Base-by-base conservation (phyloP, 495 filamentous ascomycete species). In the Symbiotaphrina buchneri region DNA sequence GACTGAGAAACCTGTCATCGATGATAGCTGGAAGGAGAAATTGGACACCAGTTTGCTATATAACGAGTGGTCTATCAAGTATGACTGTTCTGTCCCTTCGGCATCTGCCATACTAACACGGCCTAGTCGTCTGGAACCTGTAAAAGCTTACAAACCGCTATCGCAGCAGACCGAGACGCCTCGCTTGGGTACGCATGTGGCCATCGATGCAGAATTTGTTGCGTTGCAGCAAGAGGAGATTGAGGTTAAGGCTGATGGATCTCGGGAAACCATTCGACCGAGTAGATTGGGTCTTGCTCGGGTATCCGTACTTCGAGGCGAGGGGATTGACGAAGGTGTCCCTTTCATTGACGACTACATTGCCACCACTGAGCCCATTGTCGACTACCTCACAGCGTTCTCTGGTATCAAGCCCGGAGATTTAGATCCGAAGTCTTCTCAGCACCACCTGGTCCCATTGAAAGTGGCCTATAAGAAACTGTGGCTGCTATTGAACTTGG, bases 321-420 rank as follows among this genome's bases (percentile, higher is more conserved):
- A 63, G 2, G 84, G 80, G 21, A 57, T 68, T 31, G 47, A 68
- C 15, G 78, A 85, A 51, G 80, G 79, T 6, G 49, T 73, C 0
- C 76, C 87, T 0, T 94, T 95, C 47, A 83, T 99, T 27, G 87
- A 99, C 45, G 87, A 99, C 47, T 95, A 95, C 52, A 92, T 99
- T 35, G 70, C 67, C 13, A 81, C 83, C 34, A 33, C 35, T 15
- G 87, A 93, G 38, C 71, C 74, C 0, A 75, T 99, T n/a, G 77
- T 93, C 24, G 87, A 99, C 52, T 92, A 95, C 43, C 61, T 95
- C 19, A 99, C 87, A 0, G 69, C 70, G 26, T 95, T 73, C 52
- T 94, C 85, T 5, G 87, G 87, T 22, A 84, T 99, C 46, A 71
- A 72, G 7, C 58, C 71, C 1, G 75, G 71, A 0, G 87, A 99